phyloP scores from a whole-genome alignment of 352 stramenopile species.

The Phytophthora podocarpi region DNA sequence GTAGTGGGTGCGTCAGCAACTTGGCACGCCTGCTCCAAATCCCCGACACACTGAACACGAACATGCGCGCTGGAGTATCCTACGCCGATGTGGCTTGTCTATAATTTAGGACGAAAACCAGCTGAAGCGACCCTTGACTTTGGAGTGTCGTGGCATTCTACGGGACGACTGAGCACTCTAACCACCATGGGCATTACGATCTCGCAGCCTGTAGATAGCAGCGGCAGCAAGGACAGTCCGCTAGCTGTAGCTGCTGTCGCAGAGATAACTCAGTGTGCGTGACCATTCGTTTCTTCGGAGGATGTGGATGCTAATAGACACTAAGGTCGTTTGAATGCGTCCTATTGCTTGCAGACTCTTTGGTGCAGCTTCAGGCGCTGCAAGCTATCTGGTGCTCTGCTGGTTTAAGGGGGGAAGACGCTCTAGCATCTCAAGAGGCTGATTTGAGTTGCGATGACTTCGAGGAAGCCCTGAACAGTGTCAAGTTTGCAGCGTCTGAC shows the following conservation, averaged over 20 bases:
- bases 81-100: too few species aligned
- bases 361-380: conserved; percentile 42
- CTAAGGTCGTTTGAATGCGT: too few species aligned
- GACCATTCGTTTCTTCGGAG: neutral
- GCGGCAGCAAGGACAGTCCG: conserved; percentile 37
- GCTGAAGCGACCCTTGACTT: conserved; percentile 14
- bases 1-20: neutral
- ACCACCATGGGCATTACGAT: conserved; percentile 31
- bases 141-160: neutral
- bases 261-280: conserved; percentile 64
- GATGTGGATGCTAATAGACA: neutral
- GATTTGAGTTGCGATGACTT: conserved; percentile 48
- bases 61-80: conserved; percentile 1
- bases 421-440: conserved; percentile 24
- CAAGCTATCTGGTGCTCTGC: conserved; percentile 26
- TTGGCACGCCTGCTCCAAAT: conserved; percentile 1
- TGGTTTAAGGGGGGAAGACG: neutral
- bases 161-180: neutral
- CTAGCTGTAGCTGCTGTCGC: conserved; percentile 56
- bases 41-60: neutral
- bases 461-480: conserved; percentile 41
- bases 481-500: conserved; percentile 50
- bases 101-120: too few species aligned
- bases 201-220: conserved; percentile 22
- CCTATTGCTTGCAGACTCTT: conserved; percentile 39